Evolutionary conservation across 1,284 basidiomycete genomes (phyloP), one percentile per base, ranked within the genome.

Genomic region (Fomitopsis betulina): DNA sequence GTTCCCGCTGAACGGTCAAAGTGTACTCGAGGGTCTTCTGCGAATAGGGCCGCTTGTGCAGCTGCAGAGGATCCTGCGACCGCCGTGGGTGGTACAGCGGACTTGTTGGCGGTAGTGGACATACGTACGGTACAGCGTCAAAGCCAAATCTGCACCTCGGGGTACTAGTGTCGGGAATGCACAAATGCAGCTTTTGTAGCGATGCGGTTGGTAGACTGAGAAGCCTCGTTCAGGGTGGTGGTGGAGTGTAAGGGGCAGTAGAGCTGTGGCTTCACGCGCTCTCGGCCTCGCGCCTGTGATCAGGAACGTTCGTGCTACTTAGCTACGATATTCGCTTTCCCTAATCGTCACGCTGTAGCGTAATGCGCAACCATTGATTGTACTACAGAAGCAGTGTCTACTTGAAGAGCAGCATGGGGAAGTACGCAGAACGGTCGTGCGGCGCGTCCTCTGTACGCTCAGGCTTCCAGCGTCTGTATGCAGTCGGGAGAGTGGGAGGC

Each of bases 381-480:
- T 42, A 57, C 49, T 33, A 57, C 37, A 33, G 23, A 13, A 25
- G 21, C 49, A 57, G 9, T 21, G 23, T 67, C 79, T 86, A 94
- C 71, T 85, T 89, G 76, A 90, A 89, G 60, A 93, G 73, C 51
- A 79, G 70, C 91, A 95, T 94, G 7, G 93, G 92, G 78, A 91
- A 95, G 73, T 94, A 94, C 12, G 88, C 78, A 67, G 85, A 69
- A 38, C 86, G 84, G 60, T 87, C 85, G 67, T 91, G 90, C 21
- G 93, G 93, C 27, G 91, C 86, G 66, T 89, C 83, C 2, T 81
- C 82, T 1, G 86, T 82, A 32, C 75, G 73, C 69, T 84, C 74
- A 10, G 92, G 87, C 35, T 76, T 74, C 93, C 93, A 96, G 57
- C 78, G 79, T 73, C 84, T 86, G 75, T 80, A 79, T 1, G 86